Evolutionary conservation across 1,284 basidiomycete species (phyloP).

Genomic region (Puccinia brachypodii): DNA sequence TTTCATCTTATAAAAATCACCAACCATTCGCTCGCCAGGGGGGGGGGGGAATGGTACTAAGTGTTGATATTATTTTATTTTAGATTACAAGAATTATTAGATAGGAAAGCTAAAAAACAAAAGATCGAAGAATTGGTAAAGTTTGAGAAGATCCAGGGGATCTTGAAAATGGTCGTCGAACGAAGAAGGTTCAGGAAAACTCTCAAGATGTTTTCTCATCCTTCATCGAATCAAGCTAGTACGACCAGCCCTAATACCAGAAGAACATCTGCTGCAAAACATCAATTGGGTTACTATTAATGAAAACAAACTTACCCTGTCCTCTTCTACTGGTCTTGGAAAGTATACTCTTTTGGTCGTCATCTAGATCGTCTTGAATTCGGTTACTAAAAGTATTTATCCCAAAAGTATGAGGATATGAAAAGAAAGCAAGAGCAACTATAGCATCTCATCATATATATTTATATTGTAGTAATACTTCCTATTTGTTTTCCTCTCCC

Average conservation of each 20-base stretch:
- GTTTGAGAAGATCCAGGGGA: constrained; percentile 75
- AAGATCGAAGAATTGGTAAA: constrained; percentile 78
- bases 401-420: too few species aligned
- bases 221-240: background rate
- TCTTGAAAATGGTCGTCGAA: constrained; percentile 72
- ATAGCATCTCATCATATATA: too few species aligned
- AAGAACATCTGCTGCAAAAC: background rate
- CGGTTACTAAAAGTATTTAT: too few species aligned
- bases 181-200: constrained; percentile 65
- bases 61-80: background rate
- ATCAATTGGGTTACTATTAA: background rate
- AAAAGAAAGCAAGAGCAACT: too few species aligned
- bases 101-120: constrained; percentile 72
- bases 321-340: background rate
- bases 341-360: too few species aligned
- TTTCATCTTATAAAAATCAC: background rate
- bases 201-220: background rate
- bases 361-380: too few species aligned
- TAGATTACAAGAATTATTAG: constrained; percentile 77
- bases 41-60: too few species aligned
- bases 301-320: background rate
- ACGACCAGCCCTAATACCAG: background rate
- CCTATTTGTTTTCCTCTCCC: too few species aligned
- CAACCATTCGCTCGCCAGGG: too few species aligned
- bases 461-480: too few species aligned